Base-by-base conservation (phyloP, 1,284 basidiomycete genomes). In the Ustilago lituana region DNA sequence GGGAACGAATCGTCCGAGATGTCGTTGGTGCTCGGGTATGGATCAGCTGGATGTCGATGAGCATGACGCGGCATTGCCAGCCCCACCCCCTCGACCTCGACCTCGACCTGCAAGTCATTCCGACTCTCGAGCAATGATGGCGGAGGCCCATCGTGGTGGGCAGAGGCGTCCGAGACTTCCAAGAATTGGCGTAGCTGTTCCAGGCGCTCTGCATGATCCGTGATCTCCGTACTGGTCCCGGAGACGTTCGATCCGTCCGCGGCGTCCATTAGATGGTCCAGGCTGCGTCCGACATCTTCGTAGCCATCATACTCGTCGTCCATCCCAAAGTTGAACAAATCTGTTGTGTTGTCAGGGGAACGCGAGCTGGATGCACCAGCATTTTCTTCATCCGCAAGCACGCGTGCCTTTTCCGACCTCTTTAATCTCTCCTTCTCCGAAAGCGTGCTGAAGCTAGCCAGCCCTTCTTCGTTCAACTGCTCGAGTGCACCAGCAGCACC, bases 81-180 rank as follows among this genome's bases (percentile, higher is more conserved):
- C 2, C 76, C 76, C 2, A 76, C 76, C 14, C 74, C 76, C n/a
- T 71, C 74, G n/a, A 78, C 72, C 36, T 76, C 64, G 12, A 78
- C 74, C 47, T 78, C 76, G 7, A 78, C 72, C 33, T 78, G 76
- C 5, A 76, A 43, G 29, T 78, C 76, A 31, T 78, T 49, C 6
- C 52, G 60, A 36, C 73, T 73, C 38, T 78, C 74, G 29, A 71
- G 55, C 29, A 78, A 39, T 3, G 67, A 59, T 0, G 76, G 76
- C 8, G 76, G 76, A 4, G 76, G 76, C 0, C 58, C 67, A 17
- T 72, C 50, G 12, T 56, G 38, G 23, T 54, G 54, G 7, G 56
- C 45, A 0, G 62, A 64, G 3, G 62, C 41, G 8, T 63, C 69
- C 3, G 63, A 63, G 2, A 33, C 48, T 14, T 72, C 59, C 29